phyloP scores from a whole-genome alignment of 73 alveolate genomes.

The Durusdinium trenchii region DNA sequence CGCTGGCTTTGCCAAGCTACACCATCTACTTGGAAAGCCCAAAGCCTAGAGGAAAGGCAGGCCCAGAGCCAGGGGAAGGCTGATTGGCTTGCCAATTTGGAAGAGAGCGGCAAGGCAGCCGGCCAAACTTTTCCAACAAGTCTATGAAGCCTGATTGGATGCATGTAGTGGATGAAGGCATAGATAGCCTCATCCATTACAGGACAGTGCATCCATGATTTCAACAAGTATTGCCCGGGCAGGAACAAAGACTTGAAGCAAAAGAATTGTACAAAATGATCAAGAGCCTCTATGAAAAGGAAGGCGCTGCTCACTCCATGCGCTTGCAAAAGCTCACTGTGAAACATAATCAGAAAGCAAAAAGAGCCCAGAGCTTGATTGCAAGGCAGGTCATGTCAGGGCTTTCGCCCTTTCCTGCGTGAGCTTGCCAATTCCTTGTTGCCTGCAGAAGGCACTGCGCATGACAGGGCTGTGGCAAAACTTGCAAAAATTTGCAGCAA shows the following conservation, averaged over 20 bases:
- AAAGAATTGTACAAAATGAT: not conserved
- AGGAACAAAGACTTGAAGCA: too few species aligned
- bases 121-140: not conserved
- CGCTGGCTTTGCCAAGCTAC: slow-evolving; percentile 54
- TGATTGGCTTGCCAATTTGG: not conserved
- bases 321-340: slow-evolving; percentile 17
- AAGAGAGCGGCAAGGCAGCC: not conserved
- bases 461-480: slow-evolving; percentile 10
- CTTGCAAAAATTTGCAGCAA: not conserved
- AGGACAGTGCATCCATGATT: not conserved
- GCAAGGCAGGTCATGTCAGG: slow-evolving; percentile 25
- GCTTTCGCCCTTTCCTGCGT: not conserved
- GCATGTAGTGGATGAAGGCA: slow-evolving; percentile 63
- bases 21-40: not conserved
- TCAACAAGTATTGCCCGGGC: not conserved
- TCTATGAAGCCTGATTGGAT: slow-evolving; percentile 38
- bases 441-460: not conserved
- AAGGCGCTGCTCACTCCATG: not conserved
- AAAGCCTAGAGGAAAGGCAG: not conserved
- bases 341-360: not conserved
- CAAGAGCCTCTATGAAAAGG: not conserved
- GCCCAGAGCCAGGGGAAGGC: slow-evolving; percentile 45
- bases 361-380: slow-evolving; percentile 23
- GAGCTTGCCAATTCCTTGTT: not conserved
- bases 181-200: not conserved